Evolutionary conservation across 176 grass and related monocot species (phyloP).

Genomic region (Hyparrhenia diplandra): DNA sequence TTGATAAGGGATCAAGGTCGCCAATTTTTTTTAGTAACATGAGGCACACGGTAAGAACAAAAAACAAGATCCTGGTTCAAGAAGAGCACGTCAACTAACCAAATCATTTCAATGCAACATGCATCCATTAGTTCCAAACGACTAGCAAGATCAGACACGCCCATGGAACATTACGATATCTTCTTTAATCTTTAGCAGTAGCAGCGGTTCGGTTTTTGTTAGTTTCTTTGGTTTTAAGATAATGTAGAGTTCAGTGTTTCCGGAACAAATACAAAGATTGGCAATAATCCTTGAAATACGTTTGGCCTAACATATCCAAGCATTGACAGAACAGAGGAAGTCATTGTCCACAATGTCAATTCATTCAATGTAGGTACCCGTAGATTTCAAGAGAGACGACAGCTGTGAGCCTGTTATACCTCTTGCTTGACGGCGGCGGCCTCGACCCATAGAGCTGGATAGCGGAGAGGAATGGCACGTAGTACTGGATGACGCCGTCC

Average conservation of each 20-base stretch:
- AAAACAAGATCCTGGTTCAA: background rate
- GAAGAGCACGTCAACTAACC: background rate
- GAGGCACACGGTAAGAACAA: too few species aligned
- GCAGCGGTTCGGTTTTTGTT: background rate
- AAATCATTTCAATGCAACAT: background rate
- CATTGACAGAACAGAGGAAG: background rate
- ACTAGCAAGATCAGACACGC: background rate
- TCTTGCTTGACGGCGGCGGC: conserved; percentile 10
- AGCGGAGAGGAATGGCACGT: conserved; percentile 74
- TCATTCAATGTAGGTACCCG: background rate
- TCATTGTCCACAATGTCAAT: background rate
- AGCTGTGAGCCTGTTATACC: background rate
- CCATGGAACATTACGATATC: background rate
- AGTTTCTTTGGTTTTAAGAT: background rate
- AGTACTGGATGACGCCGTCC: conserved; percentile 71
- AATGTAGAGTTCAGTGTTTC: too few species aligned
- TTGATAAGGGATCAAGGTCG: background rate
- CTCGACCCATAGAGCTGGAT: conserved; percentile 60
- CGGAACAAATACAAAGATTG: background rate
- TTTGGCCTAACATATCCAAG: background rate
- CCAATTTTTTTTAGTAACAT: too few species aligned
- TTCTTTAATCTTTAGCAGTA: background rate
- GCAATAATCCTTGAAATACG: background rate
- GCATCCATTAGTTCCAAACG: background rate
- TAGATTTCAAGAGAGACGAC: background rate